Conservation (phyloP, 306 rosid species). For the Cucumis sativus region DNA sequence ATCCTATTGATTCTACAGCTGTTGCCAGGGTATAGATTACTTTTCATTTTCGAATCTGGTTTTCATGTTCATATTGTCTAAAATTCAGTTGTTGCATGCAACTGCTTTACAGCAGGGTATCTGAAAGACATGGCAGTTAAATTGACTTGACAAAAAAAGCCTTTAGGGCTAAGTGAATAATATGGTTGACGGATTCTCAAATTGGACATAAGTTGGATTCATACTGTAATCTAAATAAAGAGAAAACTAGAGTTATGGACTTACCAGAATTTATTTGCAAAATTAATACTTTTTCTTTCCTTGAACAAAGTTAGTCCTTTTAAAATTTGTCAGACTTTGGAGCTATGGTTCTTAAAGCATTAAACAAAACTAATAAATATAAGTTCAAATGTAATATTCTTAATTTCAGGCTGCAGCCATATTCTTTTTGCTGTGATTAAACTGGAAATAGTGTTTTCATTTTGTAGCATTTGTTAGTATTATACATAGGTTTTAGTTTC, state of each 20-base stretch:
- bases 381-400: background rate
- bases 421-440: background rate
- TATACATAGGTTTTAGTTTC: background rate
- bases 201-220: background rate
- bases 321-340: background rate
- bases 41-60: background rate
- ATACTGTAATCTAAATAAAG: background rate
- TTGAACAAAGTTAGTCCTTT: background rate
- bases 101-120: background rate
- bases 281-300: background rate
- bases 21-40: constrained; percentile 38
- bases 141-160: background rate
- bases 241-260: background rate
- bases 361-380: background rate
- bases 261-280: background rate
- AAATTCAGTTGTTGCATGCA: background rate
- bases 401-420: background rate
- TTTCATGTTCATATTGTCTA: background rate
- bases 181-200: background rate
- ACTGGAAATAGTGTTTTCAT: background rate
- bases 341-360: background rate
- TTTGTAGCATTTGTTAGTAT: background rate
- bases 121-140: background rate
- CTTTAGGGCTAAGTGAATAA: background rate
- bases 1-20: constrained; percentile 36